These are phyloP conservation scores for Rhizopus stolonifer DNA, from an alignment of 371 early-diverging fungal genomes.

Conservation along the genomic window DNA sequence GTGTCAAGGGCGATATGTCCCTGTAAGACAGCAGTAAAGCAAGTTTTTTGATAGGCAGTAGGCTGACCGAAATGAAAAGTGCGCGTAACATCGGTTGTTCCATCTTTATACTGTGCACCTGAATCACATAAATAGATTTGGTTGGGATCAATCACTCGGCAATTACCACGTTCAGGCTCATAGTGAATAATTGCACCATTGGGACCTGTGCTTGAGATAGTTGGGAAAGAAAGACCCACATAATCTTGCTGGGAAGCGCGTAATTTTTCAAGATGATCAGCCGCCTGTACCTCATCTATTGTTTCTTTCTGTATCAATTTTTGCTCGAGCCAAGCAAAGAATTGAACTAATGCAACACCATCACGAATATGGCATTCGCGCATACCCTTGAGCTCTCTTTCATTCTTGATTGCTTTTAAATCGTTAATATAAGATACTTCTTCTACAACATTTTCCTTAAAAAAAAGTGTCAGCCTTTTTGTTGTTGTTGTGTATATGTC, in stretches of 20 bases:
- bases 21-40: slow-evolving; percentile 96
- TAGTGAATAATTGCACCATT: slow-evolving; percentile 99
- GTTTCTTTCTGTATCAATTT: slow-evolving; percentile 65
- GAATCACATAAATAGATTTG: slow-evolving; percentile 95
- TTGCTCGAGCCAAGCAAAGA: slow-evolving; percentile 95
- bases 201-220: slow-evolving; percentile 90
- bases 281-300: slow-evolving; percentile 77
- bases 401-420: slow-evolving; percentile 94
- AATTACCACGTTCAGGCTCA: slow-evolving; percentile 75
- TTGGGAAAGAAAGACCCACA: slow-evolving; percentile 91
- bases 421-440: slow-evolving; percentile 70
- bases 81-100: slow-evolving; percentile 98
- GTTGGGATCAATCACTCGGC: slow-evolving; percentile 49
- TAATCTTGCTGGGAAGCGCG: slow-evolving; percentile 69
- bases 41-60: slow-evolving; percentile 77
- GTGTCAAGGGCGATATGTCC: slow-evolving; percentile 93
- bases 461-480: slow-evolving; percentile 21
- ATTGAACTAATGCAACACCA: slow-evolving; percentile 87
- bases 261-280: slow-evolving; percentile 72
- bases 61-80: slow-evolving; percentile 96
- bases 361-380: slow-evolving; percentile 94
- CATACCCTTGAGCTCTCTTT: slow-evolving; percentile 91
- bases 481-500: not conserved
- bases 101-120: slow-evolving; percentile 97
- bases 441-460: slow-evolving; percentile 51